phyloP scores from a whole-genome alignment of 2,329 filamentous ascomycete genomes.

The Neopestalotiopsis sp. region DNA sequence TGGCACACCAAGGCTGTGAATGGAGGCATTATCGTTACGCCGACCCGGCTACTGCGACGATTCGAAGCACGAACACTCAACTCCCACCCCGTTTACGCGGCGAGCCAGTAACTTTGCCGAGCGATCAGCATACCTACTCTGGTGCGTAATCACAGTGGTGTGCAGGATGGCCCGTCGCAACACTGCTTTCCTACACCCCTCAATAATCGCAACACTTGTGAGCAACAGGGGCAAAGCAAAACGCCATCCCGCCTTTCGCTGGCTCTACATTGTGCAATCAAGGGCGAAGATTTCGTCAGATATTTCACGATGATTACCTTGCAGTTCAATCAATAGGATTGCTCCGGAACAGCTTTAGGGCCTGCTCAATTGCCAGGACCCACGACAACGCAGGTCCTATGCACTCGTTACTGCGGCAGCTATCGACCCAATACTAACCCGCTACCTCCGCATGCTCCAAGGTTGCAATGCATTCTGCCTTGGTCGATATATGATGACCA shows the following conservation, averaged over 20 bases:
- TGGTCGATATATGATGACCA: background rate
- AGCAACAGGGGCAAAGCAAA: background rate
- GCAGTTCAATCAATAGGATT: background rate
- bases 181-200: background rate
- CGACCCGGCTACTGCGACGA: background rate
- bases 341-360: background rate
- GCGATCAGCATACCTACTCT: background rate
- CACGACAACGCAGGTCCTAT: slow-evolving; percentile 1
- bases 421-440: background rate
- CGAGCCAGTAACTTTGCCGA: background rate
- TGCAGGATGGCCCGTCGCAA: background rate
- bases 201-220: background rate
- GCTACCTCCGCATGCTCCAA: background rate
- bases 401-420: background rate
- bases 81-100: background rate
- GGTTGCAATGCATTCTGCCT: background rate
- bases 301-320: background rate
- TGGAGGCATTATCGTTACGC: slow-evolving; percentile 16
- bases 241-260: background rate
- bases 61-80: background rate
- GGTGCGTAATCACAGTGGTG: background rate
- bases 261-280: background rate
- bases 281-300: background rate
- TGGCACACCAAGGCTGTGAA: background rate
- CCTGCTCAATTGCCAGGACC: background rate